phyloP scores from a whole-genome alignment of 495 filamentous ascomycete species.

The Hypoxylon intermedium region DNA sequence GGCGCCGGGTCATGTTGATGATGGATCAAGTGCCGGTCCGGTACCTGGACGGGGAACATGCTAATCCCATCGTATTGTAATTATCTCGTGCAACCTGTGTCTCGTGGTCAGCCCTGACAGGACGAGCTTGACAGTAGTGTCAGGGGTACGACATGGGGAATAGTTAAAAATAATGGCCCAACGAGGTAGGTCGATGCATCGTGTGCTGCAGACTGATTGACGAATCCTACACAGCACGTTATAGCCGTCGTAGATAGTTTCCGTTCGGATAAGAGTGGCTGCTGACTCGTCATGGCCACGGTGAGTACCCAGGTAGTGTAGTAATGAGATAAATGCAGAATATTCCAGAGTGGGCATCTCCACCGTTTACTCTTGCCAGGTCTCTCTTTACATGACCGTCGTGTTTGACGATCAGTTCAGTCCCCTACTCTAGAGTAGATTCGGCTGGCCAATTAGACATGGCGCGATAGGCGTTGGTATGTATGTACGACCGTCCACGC shows the following conservation, averaged over 20 bases:
- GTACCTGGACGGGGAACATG: conserved; percentile 13
- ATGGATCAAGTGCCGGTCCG: conserved; percentile 4
- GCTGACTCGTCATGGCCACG: not conserved
- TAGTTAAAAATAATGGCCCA: conserved; percentile 8
- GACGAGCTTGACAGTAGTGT: conserved; percentile 22
- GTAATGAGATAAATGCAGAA: too few species aligned
- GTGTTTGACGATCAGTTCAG: too few species aligned
- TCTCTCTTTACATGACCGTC: too few species aligned
- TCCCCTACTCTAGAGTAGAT: not conserved
- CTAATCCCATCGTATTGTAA: conserved; percentile 17
- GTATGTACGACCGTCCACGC: not conserved
- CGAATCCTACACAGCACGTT: not conserved
- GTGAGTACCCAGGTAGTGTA: too few species aligned
- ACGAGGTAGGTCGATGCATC: conserved; percentile 7
- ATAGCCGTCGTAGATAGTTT: not conserved
- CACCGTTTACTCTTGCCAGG: too few species aligned
- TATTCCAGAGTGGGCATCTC: too few species aligned
- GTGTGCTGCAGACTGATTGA: conserved; percentile 1
- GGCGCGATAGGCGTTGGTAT: not conserved
- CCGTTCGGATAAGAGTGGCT: conserved; percentile 6
- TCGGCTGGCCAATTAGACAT: not conserved
- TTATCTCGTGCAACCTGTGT: conserved; percentile 21
- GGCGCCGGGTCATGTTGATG: conserved; percentile 1
- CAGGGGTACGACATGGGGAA: conserved; percentile 20
- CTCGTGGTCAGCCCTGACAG: conserved; percentile 27